Base-by-base conservation (phyloP, 352 stramenopile genomes). In the Globisporangium polare region DNA sequence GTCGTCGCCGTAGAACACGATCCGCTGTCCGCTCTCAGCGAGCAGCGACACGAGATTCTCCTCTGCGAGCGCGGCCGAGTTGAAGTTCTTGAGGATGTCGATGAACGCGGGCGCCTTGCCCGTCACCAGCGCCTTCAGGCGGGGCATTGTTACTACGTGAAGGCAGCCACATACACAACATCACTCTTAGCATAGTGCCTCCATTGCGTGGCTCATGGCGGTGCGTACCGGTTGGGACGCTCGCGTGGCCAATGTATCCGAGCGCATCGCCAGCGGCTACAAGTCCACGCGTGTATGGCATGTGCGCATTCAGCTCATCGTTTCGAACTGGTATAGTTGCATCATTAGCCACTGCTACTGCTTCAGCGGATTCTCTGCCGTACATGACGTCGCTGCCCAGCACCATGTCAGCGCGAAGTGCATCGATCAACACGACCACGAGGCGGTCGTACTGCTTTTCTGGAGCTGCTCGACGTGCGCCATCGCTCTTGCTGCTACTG, bases 1-100 rank as follows among this genome's bases (percentile, higher is more conserved):
- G 63, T 96, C 88, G 65, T 96, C 88, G 13, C 88, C 88, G 63
- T 96, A 96, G 62, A 96, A 91, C 43, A 96, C 88, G 42, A 94
- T 73, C 3, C 76, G 72, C 29, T 77, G 75, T 5, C 75, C 81
- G 31, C 68, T 73, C 4, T 70, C 63, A 20, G 49, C 59, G 31
- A 96, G 64, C 29, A 85, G 46, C 33, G 80, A 71, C 27, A 96
- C 51, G 15, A 96, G 52, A 52, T 95, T 96, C 13, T 84, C 73
- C 24, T 95, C 82, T 0, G 72, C 67, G 22, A 96, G 69, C n/a
- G 80, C 80, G 24, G 75, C 87, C 3, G 88, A 95, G 58, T 96
- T 94, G 58, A 96, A 94, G 58, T 96, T 96, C 68, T 95, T 94
- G 37, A 96, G 67, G 51, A 96, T 89, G 63, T 96, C 88, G 63